phyloP scores from a whole-genome alignment of 139 green algal species.

The Volvox africanus region DNA sequence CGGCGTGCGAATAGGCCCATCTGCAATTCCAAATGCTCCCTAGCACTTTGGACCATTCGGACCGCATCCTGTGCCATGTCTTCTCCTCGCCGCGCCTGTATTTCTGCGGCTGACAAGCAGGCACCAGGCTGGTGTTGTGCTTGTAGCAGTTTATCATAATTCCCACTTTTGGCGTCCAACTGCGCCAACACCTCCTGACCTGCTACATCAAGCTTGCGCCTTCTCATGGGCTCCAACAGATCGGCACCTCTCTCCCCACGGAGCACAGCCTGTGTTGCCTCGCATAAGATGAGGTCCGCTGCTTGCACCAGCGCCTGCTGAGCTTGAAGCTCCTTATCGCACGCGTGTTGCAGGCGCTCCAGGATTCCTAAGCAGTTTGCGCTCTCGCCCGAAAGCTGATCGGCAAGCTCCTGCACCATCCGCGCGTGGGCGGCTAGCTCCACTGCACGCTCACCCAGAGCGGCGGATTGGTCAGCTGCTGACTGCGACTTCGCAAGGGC shows the following conservation, averaged over 20 bases:
- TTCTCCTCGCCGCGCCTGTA: not conserved
- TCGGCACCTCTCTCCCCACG: not conserved
- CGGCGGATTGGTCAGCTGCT: not conserved
- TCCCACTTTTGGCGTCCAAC: not conserved
- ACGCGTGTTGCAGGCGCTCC: slow-evolving; percentile 10
- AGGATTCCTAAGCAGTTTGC: not conserved
- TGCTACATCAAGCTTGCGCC: not conserved
- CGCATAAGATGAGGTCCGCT: not conserved
- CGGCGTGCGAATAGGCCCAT: not conserved
- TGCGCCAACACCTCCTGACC: not conserved
- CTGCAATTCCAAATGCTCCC: slow-evolving; percentile 2
- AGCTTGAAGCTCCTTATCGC: not conserved
- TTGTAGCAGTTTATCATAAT: not conserved
- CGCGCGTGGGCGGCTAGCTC: not conserved
- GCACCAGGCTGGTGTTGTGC: not conserved
- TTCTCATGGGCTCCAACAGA: not conserved
- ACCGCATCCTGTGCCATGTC: slow-evolving; percentile 19
- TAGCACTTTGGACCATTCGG: not conserved
- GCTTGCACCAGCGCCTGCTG: slow-evolving; percentile 29
- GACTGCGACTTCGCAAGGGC: slow-evolving; percentile 6
- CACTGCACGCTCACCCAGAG: not conserved
- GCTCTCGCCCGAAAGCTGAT: not conserved
- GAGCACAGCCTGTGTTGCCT: not conserved
- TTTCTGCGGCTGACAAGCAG: not conserved
- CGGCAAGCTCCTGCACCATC: not conserved